A percentile compares a stretch with the other conserved stretches of the same genome.
These are phyloP conservation scores for Cynanchum wilfordii DNA, from an alignment of 257 asterid species.

Conservation along the genomic window DNA sequence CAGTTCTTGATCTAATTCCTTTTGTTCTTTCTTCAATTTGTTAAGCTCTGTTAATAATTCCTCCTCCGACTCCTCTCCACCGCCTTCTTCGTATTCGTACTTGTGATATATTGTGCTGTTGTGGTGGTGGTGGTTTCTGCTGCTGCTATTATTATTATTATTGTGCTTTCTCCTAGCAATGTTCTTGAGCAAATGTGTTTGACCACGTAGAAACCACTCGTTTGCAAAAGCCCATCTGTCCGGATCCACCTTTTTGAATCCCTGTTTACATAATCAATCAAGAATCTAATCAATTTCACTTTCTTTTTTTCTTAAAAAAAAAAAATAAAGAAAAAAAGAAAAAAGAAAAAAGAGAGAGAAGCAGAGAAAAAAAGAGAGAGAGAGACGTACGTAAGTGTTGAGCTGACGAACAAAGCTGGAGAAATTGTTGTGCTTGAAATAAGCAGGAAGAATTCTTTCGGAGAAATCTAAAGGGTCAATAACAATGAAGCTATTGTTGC, in stretches of 20 bases:
- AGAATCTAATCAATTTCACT: too few relatives aligned
- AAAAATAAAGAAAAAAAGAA: too few relatives aligned
- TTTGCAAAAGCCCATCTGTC: constrained; percentile 89
- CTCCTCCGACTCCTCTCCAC: constrained; percentile 18
- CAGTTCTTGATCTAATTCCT: constrained; percentile 49
- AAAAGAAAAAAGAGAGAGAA: too few relatives aligned
- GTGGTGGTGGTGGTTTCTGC: constrained; percentile 1
- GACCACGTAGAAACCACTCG: constrained; percentile 85
- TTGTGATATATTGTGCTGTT: not conserved
- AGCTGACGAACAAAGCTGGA: constrained; percentile 94
- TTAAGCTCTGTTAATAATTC: constrained; percentile 35
- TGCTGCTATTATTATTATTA: not conserved
- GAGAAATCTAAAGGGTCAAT: constrained; percentile 66
- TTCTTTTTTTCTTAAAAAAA: not conserved
- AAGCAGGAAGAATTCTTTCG: constrained; percentile 57
- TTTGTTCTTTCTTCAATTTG: constrained; percentile 61
- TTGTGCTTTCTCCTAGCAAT: constrained; percentile 48
- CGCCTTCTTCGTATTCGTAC: constrained; percentile 29
- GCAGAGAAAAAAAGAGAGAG: too few relatives aligned
- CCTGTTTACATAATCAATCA: constrained; percentile 29
- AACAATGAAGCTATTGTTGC: constrained; percentile 60
- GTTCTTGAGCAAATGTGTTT: constrained; percentile 59
- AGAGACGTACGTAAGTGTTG: constrained; percentile 73
- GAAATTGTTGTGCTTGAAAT: constrained; percentile 86
- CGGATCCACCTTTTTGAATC: constrained; percentile 79